Conservation (phyloP, 768 basidiomycete species). For the Russula earlei region DNA sequence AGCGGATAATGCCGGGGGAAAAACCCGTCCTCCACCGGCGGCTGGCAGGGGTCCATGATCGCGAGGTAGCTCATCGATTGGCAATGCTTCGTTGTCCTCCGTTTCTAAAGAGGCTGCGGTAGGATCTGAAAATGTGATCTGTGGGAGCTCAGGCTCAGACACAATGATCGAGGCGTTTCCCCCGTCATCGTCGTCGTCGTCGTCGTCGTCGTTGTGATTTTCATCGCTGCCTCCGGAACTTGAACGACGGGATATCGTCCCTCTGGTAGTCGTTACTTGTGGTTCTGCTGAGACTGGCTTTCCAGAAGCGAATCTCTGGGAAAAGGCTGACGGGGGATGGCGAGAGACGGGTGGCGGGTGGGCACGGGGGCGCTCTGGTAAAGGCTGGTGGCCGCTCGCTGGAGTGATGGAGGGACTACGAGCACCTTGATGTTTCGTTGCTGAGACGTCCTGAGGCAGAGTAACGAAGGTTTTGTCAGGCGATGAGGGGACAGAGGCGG, state of each 20-base stretch:
- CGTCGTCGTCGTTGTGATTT: too few relatives aligned
- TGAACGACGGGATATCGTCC: neutral
- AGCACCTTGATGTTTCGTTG: neutral
- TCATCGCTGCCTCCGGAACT: too few relatives aligned
- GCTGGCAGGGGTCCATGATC: constrained; percentile 3
- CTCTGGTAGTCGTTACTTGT: constrained; percentile 3
- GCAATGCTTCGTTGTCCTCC: neutral
- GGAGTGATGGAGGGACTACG: constrained; percentile 12
- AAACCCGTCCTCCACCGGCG: constrained; percentile 7
- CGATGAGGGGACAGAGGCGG: constrained; percentile 16
- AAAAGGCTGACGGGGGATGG: constrained; percentile 12
- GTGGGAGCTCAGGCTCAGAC: constrained; percentile 18
- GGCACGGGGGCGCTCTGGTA: neutral
- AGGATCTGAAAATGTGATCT: constrained; percentile 18
- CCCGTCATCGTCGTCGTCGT: neutral
- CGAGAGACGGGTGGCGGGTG: neutral
- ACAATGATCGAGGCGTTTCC: constrained; percentile 9
- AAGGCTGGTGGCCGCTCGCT: neutral
- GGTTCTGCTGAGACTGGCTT: constrained; percentile 7
- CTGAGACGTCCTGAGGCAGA: constrained; percentile 6
- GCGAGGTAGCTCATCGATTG: neutral
- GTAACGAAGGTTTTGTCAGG: constrained; percentile 8
- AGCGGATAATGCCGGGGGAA: constrained; percentile 16
- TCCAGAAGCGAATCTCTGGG: constrained; percentile 13
- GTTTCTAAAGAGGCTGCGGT: constrained; percentile 4